Evolutionary conservation across 192 early-diverging fungal genomes (phyloP).

Genomic region (Rhizoclosmatium globosum): DNA sequence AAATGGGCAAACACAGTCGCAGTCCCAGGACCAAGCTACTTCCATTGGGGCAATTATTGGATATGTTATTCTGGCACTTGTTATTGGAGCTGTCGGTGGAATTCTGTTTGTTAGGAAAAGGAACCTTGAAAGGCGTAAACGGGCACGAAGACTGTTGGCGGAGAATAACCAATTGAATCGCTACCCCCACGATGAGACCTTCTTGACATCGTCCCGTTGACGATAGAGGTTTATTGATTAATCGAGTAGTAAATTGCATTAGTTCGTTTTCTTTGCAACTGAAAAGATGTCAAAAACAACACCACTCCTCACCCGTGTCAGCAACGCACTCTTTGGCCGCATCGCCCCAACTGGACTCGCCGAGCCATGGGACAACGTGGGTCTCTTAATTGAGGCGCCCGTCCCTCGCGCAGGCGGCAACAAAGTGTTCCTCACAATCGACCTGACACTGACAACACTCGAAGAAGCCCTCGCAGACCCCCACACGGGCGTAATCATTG

Average conservation of each 20-base stretch:
- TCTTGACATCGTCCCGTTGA: too few relatives aligned
- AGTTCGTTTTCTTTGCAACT: too few relatives aligned
- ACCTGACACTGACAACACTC: slow-evolving; percentile 81
- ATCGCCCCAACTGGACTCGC: slow-evolving; percentile 32
- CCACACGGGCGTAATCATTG: slow-evolving; percentile 83
- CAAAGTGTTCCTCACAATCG: slow-evolving; percentile 90
- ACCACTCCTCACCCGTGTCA: slow-evolving; percentile 11
- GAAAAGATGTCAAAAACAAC: background rate
- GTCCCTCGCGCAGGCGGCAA: slow-evolving; percentile 73
- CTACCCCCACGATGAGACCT: too few relatives aligned
- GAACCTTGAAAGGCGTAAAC: background rate
- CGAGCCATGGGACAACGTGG: slow-evolving; percentile 50
- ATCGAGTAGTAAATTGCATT: too few relatives aligned
- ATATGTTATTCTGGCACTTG: background rate
- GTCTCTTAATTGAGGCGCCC: slow-evolving; percentile 88
- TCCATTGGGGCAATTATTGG: background rate
- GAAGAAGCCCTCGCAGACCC: slow-evolving; percentile 80
- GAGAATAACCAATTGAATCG: background rate
- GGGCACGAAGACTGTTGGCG: background rate
- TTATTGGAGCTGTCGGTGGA: background rate
- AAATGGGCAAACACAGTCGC: background rate
- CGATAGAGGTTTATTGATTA: too few relatives aligned
- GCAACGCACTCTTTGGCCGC: background rate
- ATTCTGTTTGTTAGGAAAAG: background rate
- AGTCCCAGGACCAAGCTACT: background rate